phyloP scores from a whole-genome alignment of 2,329 filamentous ascomycete genomes.

The Neurospora sp. region DNA sequence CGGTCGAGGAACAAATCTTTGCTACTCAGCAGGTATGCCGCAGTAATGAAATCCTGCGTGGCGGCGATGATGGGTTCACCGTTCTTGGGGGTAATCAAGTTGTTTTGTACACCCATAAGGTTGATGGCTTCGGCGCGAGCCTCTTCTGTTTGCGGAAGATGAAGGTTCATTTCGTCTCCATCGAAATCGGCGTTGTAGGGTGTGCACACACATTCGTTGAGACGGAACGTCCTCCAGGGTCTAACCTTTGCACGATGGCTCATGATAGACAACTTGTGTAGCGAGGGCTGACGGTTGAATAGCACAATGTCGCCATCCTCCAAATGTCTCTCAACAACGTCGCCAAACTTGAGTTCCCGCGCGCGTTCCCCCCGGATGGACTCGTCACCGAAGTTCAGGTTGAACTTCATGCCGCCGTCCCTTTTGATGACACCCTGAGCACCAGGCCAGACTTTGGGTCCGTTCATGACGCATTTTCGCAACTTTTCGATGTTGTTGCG shows the following conservation, averaged over 20 bases:
- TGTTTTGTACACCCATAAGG: constrained; percentile 96
- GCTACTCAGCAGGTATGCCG: constrained; percentile 79
- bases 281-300: constrained; percentile 94
- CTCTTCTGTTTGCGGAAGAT: constrained; percentile 96
- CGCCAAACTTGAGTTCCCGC: constrained; percentile 65
- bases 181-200: constrained; percentile 99
- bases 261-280: constrained; percentile 98
- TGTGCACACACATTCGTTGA: constrained; percentile 97
- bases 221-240: constrained; percentile 88
- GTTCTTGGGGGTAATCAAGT: constrained; percentile 91
- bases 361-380: constrained; percentile 52
- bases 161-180: constrained; percentile 97
- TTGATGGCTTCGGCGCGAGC: constrained; percentile 90
- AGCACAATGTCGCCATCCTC: constrained; percentile 93
- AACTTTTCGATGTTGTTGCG: constrained; percentile 79
- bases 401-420: constrained; percentile 57
- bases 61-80: constrained; percentile 96
- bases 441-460: constrained; percentile 72
- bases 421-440: constrained; percentile 73
- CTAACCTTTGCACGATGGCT: constrained; percentile 88
- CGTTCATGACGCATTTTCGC: constrained; percentile 61
- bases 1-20: constrained; percentile 92
- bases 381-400: constrained; percentile 61
- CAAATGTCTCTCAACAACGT: constrained; percentile 87
- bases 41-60: constrained; percentile 99